Evolutionary conservation across 768 basidiomycete genomes (phyloP).

Genomic region (Leccinellum rugosiceps): DNA sequence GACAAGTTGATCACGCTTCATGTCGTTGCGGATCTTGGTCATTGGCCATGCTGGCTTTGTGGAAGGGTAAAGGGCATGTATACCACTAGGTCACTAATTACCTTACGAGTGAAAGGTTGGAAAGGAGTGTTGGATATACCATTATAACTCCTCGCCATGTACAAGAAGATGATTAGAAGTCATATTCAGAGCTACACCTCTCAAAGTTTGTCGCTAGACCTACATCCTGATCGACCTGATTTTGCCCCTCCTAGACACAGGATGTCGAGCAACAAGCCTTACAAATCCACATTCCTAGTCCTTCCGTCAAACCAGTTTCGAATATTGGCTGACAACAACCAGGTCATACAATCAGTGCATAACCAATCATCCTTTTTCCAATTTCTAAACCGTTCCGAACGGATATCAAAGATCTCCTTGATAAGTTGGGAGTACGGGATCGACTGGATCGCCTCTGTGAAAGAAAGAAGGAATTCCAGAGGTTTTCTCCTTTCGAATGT

Average conservation of each 20-base stretch:
- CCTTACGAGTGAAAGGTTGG: slow-evolving; percentile 2
- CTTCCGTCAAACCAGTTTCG: slow-evolving; percentile 12
- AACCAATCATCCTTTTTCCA: slow-evolving; percentile 32
- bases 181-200: background rate
- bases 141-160: background rate
- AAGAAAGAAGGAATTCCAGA: slow-evolving; percentile 3
- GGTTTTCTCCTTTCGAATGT: slow-evolving; percentile 1
- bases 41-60: background rate
- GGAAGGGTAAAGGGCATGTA: slow-evolving; percentile 12
- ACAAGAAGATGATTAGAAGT: background rate
- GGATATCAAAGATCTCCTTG: slow-evolving; percentile 16
- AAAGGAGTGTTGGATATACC: background rate
- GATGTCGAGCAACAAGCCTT: background rate
- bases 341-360: slow-evolving; percentile 29
- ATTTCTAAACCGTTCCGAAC: slow-evolving; percentile 16
- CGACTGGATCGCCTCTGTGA: slow-evolving; percentile 1
- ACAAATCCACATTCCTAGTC: background rate
- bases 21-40: background rate
- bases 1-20: background rate
- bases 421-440: slow-evolving; percentile 13
- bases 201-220: background rate
- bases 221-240: background rate
- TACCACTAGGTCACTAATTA: slow-evolving; percentile 22
- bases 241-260: background rate
- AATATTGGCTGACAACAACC: slow-evolving; percentile 15